Conservation (phyloP, 306 rosid genomes). For the Herpetospermum pedunculosum region DNA sequence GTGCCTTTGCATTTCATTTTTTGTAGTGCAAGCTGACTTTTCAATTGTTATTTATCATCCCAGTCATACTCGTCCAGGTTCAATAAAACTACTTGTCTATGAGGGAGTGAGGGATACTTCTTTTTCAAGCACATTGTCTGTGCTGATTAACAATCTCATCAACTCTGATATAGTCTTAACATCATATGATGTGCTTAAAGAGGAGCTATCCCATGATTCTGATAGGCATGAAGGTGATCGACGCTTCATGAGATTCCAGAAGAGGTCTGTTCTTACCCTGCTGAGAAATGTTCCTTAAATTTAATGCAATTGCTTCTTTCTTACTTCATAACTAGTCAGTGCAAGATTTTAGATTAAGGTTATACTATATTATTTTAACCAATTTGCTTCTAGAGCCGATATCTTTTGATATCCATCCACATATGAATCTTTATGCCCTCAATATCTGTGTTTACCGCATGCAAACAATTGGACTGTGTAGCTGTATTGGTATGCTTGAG, state of each 20-base stretch:
- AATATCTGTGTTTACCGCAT: not conserved
- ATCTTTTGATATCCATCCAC: not conserved
- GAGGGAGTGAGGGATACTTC: constrained; percentile 74
- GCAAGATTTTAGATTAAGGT: not conserved
- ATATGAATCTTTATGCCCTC: not conserved
- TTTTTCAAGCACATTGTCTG: constrained; percentile 35
- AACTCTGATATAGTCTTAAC: constrained; percentile 79
- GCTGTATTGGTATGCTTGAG: not conserved
- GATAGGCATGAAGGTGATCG: constrained; percentile 94
- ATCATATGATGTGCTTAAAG: constrained; percentile 86
- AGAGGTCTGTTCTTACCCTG: constrained; percentile 43
- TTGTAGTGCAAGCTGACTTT: constrained; percentile 20
- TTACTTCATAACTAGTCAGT: not conserved
- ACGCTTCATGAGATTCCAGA: constrained; percentile 74
- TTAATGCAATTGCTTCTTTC: not conserved
- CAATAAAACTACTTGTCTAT: constrained; percentile 63
- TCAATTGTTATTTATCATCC: constrained; percentile 20
- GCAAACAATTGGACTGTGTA: not conserved
- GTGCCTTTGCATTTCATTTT: not conserved
- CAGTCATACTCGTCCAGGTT: constrained; percentile 77
- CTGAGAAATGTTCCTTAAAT: not conserved
- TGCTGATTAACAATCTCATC: constrained; percentile 54
- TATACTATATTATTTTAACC: not conserved
- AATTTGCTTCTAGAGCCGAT: not conserved
- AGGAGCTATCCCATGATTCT: constrained; percentile 82